Percentiles rank a stretch among this genome's conserved stretches.
These are phyloP conservation scores for Takashimella koratensis DNA, from an alignment of 1,284 basidiomycete species.

Conservation along the genomic window DNA sequence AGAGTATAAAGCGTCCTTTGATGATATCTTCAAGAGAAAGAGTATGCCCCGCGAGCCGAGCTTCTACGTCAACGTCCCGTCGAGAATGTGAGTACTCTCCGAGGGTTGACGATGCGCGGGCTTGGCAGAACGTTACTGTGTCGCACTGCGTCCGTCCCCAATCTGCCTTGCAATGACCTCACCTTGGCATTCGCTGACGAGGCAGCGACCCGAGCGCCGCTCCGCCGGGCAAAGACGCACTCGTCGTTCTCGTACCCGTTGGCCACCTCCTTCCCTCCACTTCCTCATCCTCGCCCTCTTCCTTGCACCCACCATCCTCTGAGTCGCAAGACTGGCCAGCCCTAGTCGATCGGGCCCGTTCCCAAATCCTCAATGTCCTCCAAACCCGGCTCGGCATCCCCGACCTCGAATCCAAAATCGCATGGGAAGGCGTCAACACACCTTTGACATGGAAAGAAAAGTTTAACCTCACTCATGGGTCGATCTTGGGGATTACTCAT, in stretches of 20 bases:
- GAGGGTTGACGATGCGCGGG: no score
- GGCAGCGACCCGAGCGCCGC: conserved; percentile 52
- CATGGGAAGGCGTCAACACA: conserved; percentile 43
- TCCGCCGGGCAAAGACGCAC: conserved; percentile 41
- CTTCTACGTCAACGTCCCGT: conserved; percentile 57
- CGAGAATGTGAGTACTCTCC: conserved; percentile 55
- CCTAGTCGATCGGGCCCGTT: conserved; percentile 33
- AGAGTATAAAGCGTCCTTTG: conserved; percentile 53
- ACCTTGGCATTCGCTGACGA: not conserved
- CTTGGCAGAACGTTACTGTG: no score
- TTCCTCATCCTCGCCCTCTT: not conserved
- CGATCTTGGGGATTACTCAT: conserved; percentile 46
- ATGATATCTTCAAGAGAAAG: conserved; percentile 54
- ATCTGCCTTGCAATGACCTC: conserved; percentile 53
- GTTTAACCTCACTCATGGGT: conserved; percentile 46
- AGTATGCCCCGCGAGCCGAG: conserved; percentile 54
- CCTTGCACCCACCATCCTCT: not conserved
- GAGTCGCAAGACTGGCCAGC: conserved; percentile 36
- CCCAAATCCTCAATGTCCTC: conserved; percentile 38
- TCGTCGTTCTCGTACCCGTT: conserved; percentile 44
- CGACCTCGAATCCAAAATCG: conserved; percentile 36
- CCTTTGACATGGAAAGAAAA: conserved; percentile 46
- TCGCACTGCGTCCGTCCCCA: no score
- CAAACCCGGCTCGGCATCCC: conserved; percentile 29
- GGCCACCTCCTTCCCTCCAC: conserved; percentile 28